Base-by-base conservation (phyloP, 805 yeast genomes). In the Sugiyamaella marilandica region DNA sequence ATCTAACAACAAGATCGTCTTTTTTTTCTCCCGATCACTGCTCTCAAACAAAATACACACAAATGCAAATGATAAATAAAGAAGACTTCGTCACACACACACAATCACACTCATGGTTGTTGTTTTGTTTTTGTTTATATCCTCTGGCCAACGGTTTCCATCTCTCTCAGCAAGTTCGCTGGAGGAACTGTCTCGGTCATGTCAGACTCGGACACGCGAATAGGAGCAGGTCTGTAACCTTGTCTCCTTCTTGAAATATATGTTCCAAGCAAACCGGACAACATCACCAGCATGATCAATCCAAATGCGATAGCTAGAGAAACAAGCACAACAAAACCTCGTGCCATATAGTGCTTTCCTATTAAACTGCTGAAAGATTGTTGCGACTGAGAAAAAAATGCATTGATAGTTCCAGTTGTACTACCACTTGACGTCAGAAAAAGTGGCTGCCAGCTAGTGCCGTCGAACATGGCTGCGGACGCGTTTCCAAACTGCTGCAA, bases 321-420 rank as follows among this genome's bases (percentile, higher is more conserved):
- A 43, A 85, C 78, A 29, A 87, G 76, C 2, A 84, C 89, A 29
- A 85, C 83, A 60, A 77, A 83, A 0, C 94, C 91, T 18, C 79
- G 65, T 10, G 74, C 67, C 67, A 76, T 70, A 52, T 59, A 55
- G 13, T 59, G 51, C 37, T 47, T 57, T 21, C 53, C 54, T 18
- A 51, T 37, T 34, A 58, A n/a, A 26, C 57, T 51, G 24, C 55
- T 52, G 45, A 61, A 58, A 9, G 56, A 37, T 43, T 55, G 58
- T 14, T 64, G 46, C 5, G 55, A 47, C 52, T 70, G 67, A 1
- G 74, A 62, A 41, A 61, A 65, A 31, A 70, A 59, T n/a, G 70
- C 55, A 45, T 55, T 57, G n/a, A 65, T 59, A 18, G 53, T 34
- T 7, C 67, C 71, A 41, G 46, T 51, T 10, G 58, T 58, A 16